Evolutionary conservation across 768 basidiomycete genomes (phyloP).

Genomic region (Tulasnella sp.): DNA sequence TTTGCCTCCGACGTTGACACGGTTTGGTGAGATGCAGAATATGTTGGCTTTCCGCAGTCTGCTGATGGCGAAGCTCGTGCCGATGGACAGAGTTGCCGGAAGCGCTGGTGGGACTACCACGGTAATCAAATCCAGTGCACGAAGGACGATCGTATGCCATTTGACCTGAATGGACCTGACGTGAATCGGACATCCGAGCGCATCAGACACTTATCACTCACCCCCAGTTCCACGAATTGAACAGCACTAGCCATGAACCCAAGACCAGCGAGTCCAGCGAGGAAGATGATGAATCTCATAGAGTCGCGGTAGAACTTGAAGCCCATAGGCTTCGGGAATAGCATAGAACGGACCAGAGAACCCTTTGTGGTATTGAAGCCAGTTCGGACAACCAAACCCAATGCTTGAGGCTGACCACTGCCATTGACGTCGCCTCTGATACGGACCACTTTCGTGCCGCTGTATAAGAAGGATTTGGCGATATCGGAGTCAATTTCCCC

Average conservation of each 20-base stretch:
- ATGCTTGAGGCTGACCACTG: conserved; percentile 45
- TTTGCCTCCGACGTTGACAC: conserved; percentile 92
- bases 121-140: conserved; percentile 90
- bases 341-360: conserved; percentile 89
- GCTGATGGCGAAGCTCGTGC: conserved; percentile 86
- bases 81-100: conserved; percentile 93
- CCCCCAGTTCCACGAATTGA: conserved; percentile 84
- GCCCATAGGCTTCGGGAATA: conserved; percentile 96
- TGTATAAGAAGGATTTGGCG: conserved; percentile 75
- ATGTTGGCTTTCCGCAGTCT: conserved; percentile 80
- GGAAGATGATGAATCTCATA: conserved; percentile 78
- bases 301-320: conserved; percentile 98
- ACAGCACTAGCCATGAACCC: conserved; percentile 89
- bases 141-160: conserved; percentile 83
- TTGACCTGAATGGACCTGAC: conserved; percentile 48
- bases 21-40: conserved; percentile 92
- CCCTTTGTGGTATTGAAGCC: conserved; percentile 98
- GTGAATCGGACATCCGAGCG: neutral
- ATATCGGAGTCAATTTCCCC: conserved; percentile 49
- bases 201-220: conserved; percentile 31
- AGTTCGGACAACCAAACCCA: conserved; percentile 78
- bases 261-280: conserved; percentile 79
- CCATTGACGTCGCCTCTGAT: conserved; percentile 48
- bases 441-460: conserved; percentile 84
- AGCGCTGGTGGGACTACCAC: conserved; percentile 96